Percentiles rank a stretch among this genome's conserved stretches.
Evolutionary conservation across 148 eudicot genomes (phyloP).

Genomic region (Arbutus unedo): DNA sequence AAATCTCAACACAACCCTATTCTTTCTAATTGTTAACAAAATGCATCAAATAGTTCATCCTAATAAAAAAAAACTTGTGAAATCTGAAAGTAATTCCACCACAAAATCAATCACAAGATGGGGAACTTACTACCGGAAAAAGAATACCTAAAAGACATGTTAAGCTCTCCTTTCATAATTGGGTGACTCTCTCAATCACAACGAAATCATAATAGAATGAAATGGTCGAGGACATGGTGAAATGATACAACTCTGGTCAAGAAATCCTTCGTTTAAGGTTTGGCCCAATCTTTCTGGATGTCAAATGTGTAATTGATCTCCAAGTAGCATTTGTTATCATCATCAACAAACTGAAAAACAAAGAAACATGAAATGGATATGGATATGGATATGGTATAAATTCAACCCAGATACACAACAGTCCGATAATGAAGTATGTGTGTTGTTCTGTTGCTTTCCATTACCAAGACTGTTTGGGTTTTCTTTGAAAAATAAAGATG

Average conservation of each 20-base stretch:
- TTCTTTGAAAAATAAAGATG: too few species aligned
- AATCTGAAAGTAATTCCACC: not conserved
- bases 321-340: constrained; percentile 41
- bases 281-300: constrained; percentile 35
- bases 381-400: not conserved
- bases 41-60: not conserved
- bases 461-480: not conserved
- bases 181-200: not conserved
- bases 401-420: not conserved
- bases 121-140: not conserved
- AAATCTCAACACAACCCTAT: not conserved
- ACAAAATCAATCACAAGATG: not conserved
- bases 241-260: not conserved
- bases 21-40: not conserved
- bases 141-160: not conserved
- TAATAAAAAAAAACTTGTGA: not conserved
- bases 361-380: not conserved
- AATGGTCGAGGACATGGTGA: not conserved
- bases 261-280: not conserved
- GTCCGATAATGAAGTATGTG: not conserved
- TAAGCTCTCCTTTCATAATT: not conserved
- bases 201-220: not conserved
- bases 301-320: constrained; percentile 39
- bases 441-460: not conserved
- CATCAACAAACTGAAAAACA: constrained; percentile 38